phyloP scores from a whole-genome alignment of 169 alveolate species.

The Eimeria nieschulzi region DNA sequence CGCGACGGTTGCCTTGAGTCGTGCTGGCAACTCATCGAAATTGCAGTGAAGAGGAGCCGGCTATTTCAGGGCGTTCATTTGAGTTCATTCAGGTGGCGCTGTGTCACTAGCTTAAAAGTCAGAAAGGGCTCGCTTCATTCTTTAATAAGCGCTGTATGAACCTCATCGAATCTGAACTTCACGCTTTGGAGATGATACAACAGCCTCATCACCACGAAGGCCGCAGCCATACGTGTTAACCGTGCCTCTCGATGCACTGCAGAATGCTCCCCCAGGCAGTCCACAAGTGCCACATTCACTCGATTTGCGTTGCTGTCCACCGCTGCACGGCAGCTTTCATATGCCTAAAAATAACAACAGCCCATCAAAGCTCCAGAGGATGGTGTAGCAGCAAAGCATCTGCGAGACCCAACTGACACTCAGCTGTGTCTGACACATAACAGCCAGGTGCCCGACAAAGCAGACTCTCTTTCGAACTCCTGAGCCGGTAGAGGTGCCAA shows the following conservation, averaged over 20 bases:
- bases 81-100: too few relatives aligned
- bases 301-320: conserved; percentile 34
- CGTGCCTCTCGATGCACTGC: neutral
- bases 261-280: conserved; percentile 37
- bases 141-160: conserved; percentile 13
- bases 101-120: too few relatives aligned
- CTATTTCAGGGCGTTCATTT: too few relatives aligned
- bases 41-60: too few relatives aligned
- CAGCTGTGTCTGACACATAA: too few relatives aligned
- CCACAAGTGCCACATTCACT: conserved; percentile 17
- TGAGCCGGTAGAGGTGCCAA: too few relatives aligned
- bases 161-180: conserved; percentile 44
- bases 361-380: neutral
- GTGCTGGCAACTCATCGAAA: too few relatives aligned
- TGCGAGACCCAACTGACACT: neutral
- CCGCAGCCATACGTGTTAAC: conserved; percentile 42
- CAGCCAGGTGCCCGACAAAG: too few relatives aligned
- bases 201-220: conserved; percentile 40
- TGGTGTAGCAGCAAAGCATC: neutral
- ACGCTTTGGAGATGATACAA: conserved; percentile 43
- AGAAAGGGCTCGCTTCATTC: too few relatives aligned
- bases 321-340: conserved; percentile 37
- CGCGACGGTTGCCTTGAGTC: too few relatives aligned
- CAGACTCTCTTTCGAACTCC: too few relatives aligned
- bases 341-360: conserved; percentile 4